Conservation (phyloP, 805 yeast genomes). For the Pichia sporocuriosa region DNA sequence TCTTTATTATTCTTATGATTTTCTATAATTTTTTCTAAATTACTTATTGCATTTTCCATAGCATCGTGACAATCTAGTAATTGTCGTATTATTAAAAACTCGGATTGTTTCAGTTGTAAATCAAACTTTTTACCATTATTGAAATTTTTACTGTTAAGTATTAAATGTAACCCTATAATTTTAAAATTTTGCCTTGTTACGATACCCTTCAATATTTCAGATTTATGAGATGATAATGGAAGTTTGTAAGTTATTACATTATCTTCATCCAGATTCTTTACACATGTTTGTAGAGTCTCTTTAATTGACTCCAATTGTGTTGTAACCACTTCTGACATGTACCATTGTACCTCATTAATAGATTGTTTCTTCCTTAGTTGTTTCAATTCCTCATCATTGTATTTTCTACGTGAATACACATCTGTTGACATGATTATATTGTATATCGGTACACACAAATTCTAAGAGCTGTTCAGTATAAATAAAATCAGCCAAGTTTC, state of each 20-base stretch:
- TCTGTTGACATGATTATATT: constrained; percentile 12
- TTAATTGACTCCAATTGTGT: constrained; percentile 42
- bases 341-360: constrained; percentile 37
- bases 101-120: constrained; percentile 33
- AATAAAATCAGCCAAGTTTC: too few relatives aligned
- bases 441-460: too few relatives aligned
- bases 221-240: constrained; percentile 49
- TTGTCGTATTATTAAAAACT: constrained; percentile 36
- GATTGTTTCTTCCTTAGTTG: constrained; percentile 11
- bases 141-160: constrained; percentile 31
- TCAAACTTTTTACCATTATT: constrained; percentile 36
- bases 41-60: constrained; percentile 37
- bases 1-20: constrained; percentile 14
- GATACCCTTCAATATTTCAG: constrained; percentile 54
- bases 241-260: constrained; percentile 41
- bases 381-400: constrained; percentile 7
- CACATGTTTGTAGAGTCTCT: constrained; percentile 38
- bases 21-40: constrained; percentile 32
- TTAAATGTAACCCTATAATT: constrained; percentile 41
- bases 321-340: constrained; percentile 38
- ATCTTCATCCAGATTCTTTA: constrained; percentile 31
- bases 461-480: too few relatives aligned
- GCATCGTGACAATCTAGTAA: constrained; percentile 31
- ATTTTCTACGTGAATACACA: constrained; percentile 14
- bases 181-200: constrained; percentile 49